Evolutionary conservation across 2,329 filamentous ascomycete genomes (phyloP), one percentile per base, ranked within the genome.

Genomic region (Fusarium tanahbumbuense): DNA sequence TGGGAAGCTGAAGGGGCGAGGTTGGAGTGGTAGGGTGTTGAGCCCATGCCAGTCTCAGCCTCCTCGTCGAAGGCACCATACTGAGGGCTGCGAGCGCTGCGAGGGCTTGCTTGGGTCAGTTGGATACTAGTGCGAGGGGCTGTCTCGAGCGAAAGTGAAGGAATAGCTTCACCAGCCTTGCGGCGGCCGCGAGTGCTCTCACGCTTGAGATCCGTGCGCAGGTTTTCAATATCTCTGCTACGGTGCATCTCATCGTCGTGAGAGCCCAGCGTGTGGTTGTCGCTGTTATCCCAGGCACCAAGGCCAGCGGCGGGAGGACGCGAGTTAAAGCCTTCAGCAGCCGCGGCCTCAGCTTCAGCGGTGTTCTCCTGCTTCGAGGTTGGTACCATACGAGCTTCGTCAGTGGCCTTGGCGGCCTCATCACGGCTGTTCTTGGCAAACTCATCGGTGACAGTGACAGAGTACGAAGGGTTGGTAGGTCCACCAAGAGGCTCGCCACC

Each of bases 401-500:
- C 89, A 76, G 92, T 91, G 2, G 84, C 83, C 60, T 87, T 82
- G 2, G 83, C 83, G 34, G 87, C 86, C 56, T 87, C 85, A 5
- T 89, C 85, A 56, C 92, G 88, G 56, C 89, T 89, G 37, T 85
- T 82, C 28, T 85, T 81, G 8, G 93, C 94, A 71, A 89, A 87
- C 0, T 87, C 82, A 68, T 95, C 91, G 4, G 88, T 84, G 53
- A 97, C 90, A 9, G 90, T 79, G 22, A 98, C 94, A 20, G 91
- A 91, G 83, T 96, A 97, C 8, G 89, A 84, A 1, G 94, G 94
- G 80, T 97, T 96, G 32, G 85, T 88, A 8, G 92, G 87, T 42
- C 87, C 88, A 61, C 89, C 89, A 4, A 90, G 81, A 40, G 85
- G 71, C 59, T 89, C 87, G 60, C 82, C 83, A 59, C 90, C 92